Percentiles rank a stretch among this genome's conserved stretches.
Evolutionary conservation across 352 stramenopile species (phyloP).

Genomic region (Phytophthora ramorum): DNA sequence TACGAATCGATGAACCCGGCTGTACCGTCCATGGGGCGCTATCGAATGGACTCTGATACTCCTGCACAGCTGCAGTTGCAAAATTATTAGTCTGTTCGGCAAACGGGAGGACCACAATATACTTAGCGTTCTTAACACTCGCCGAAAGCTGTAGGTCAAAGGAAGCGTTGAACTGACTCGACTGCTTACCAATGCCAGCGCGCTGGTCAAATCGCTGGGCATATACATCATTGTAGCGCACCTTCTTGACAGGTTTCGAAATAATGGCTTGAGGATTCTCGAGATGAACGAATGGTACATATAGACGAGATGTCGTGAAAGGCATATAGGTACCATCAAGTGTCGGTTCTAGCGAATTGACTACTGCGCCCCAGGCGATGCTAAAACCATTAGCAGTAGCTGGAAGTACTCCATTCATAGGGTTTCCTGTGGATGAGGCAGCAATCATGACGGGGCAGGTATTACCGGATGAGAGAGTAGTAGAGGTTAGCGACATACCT

Average conservation of each 20-base stretch:
- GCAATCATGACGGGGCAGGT: too few relatives aligned
- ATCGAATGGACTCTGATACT: too few relatives aligned
- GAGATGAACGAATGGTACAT: conserved; percentile 7
- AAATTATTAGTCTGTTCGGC: too few relatives aligned
- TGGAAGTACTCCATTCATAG: too few relatives aligned
- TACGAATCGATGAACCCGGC: too few relatives aligned
- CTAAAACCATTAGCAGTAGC: not conserved
- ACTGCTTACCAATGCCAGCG: conserved; percentile 3
- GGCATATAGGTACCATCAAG: conserved; percentile 10
- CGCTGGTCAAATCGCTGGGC: conserved; percentile 16
- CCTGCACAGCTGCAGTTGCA: too few relatives aligned
- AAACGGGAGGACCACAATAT: too few relatives aligned
- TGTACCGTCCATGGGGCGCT: too few relatives aligned
- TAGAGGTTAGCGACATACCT: too few relatives aligned
- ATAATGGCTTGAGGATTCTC: conserved; percentile 19
- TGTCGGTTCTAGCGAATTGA: conserved; percentile 8
- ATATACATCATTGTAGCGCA: conserved; percentile 15
- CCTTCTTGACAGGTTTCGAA: conserved; percentile 13
- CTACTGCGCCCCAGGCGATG: conserved; percentile 2
- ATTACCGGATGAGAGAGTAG: too few relatives aligned
- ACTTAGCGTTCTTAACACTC: conserved; percentile 12
- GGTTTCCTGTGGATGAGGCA: too few relatives aligned
- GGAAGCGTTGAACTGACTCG: not conserved
- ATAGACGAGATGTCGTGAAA: conserved; percentile 1
- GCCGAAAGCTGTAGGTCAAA: conserved; percentile 14